These are phyloP conservation scores for Globisporangium splendens DNA, from an alignment of 352 stramenopile genomes.

Conservation along the genomic window DNA sequence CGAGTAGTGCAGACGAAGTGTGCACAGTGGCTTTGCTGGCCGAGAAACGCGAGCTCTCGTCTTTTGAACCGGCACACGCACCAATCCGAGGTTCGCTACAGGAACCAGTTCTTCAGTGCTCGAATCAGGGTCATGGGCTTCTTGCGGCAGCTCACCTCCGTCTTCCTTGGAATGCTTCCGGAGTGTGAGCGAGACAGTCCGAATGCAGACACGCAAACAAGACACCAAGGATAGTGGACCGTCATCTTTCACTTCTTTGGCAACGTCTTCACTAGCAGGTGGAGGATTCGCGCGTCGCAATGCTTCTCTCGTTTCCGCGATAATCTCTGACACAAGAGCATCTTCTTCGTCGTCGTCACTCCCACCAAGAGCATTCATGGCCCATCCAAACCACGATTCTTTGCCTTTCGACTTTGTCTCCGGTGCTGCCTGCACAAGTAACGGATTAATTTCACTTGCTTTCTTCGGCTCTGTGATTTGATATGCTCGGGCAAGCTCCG, in stretches of 20 bases:
- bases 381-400: slow-evolving; percentile 66
- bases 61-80: slow-evolving; percentile 47
- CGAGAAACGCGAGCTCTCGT: slow-evolving; percentile 47
- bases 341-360: slow-evolving; percentile 59
- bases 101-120: slow-evolving; percentile 64
- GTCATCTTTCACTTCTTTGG: slow-evolving; percentile 5
- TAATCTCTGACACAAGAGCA: slow-evolving; percentile 61
- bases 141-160: slow-evolving; percentile 11
- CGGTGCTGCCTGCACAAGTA: neutral
- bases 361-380: slow-evolving; percentile 53
- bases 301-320: slow-evolving; percentile 58
- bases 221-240: slow-evolving; percentile 25
- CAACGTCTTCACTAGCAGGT: slow-evolving; percentile 12
- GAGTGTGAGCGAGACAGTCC: slow-evolving; percentile 53
- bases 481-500: neutral
- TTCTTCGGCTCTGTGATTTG: neutral
- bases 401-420: slow-evolving; percentile 3
- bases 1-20: slow-evolving; percentile 46
- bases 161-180: slow-evolving; percentile 44
- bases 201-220: slow-evolving; percentile 58
- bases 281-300: slow-evolving; percentile 27
- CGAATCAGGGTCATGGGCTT: slow-evolving; percentile 13
- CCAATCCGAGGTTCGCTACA: slow-evolving; percentile 79
- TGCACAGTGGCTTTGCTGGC: slow-evolving; percentile 54
- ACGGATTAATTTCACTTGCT: neutral